Percentiles rank a stretch among this genome's conserved stretches.
Conservation (phyloP, 23 red algal species). For the Chondrus crispus region DNA sequence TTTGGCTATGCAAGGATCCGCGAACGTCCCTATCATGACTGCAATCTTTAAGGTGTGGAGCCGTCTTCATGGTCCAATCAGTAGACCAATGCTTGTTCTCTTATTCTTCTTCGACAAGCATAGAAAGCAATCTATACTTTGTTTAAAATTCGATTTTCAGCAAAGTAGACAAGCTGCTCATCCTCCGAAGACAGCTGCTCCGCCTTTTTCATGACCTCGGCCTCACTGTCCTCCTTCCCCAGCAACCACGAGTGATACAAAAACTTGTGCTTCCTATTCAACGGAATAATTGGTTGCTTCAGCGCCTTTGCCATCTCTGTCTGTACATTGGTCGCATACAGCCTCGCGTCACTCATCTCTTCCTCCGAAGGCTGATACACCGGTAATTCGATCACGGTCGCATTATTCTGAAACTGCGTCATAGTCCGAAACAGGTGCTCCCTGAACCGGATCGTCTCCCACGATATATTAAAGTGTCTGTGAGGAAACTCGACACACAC, state of each 20-base stretch:
- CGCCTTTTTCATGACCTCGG: slow-evolving; percentile 46
- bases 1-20: too few relatives aligned
- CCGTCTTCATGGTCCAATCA: too few relatives aligned
- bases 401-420: slow-evolving; percentile 82
- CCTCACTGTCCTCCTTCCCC: slow-evolving; percentile 33
- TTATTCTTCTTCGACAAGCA: too few relatives aligned
- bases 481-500: slow-evolving; percentile 76
- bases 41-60: too few relatives aligned
- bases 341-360: slow-evolving; percentile 53
- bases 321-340: slow-evolving; percentile 74
- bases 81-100: too few relatives aligned
- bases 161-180: slow-evolving; percentile 35
- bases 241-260: slow-evolving; percentile 69
- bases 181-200: slow-evolving; percentile 3
- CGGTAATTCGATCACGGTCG: slow-evolving; percentile 38
- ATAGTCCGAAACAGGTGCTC: slow-evolving; percentile 82
- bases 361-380: slow-evolving; percentile 61
- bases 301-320: slow-evolving; percentile 41
- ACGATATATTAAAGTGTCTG: slow-evolving; percentile 72
- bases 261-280: slow-evolving; percentile 68
- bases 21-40: too few relatives aligned
- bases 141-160: too few relatives aligned
- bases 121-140: too few relatives aligned
- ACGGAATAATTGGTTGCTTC: slow-evolving; percentile 48
- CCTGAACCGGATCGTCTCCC: slow-evolving; percentile 79